A percentile compares a stretch with the other conserved stretches of the same genome.
Evolutionary conservation across 2,329 filamentous ascomycete species (phyloP).

Genomic region (Orbilia javanica): DNA sequence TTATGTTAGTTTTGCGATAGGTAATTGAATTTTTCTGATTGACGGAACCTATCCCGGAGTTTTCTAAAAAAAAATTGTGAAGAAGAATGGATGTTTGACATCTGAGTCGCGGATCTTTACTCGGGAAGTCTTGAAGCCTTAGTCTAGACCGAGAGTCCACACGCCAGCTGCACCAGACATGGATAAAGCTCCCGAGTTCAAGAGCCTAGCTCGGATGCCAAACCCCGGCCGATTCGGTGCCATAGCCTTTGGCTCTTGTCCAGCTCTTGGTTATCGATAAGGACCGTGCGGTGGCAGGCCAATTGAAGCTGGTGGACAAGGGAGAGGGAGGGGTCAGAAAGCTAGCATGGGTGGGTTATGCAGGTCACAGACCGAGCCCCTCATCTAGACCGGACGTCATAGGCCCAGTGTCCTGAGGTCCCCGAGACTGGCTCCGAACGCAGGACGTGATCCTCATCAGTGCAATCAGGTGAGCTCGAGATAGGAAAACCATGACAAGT

Average conservation of each 20-base stretch:
- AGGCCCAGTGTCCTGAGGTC: not conserved
- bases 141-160: constrained; percentile 10
- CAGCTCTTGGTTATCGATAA: constrained; percentile 40
- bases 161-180: constrained; percentile 1
- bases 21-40: not conserved
- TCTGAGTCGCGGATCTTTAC: constrained; percentile 35
- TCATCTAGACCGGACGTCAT: constrained; percentile 51
- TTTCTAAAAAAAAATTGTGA: constrained; percentile 16
- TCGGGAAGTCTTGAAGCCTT: constrained; percentile 23
- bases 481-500: not conserved
- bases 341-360: constrained; percentile 30
- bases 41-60: constrained; percentile 25
- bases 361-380: constrained; percentile 33
- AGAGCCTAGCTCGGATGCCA: constrained; percentile 7
- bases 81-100: not conserved
- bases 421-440: constrained; percentile 54
- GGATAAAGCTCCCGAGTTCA: constrained; percentile 22
- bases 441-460: constrained; percentile 1
- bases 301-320: constrained; percentile 8
- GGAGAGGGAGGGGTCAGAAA: constrained; percentile 34
- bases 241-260: not conserved
- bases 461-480: constrained; percentile 15
- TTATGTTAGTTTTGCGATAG: not conserved
- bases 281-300: not conserved
- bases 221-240: constrained; percentile 33